Evolutionary conservation across 2,329 filamentous ascomycete species (phyloP).

Genomic region (Blastomyces percursus): DNA sequence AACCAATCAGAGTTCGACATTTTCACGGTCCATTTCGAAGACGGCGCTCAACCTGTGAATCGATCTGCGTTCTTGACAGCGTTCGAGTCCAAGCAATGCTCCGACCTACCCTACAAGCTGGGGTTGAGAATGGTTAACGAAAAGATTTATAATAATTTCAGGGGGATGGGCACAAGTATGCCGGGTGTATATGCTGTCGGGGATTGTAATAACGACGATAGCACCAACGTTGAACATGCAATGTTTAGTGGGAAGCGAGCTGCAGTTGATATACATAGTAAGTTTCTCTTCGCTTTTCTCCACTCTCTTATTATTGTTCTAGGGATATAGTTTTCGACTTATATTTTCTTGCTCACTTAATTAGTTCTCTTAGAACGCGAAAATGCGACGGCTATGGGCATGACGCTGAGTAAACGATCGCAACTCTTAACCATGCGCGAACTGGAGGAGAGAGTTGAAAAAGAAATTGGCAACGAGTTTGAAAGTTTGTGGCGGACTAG

Average conservation of each 20-base stretch:
- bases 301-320: background rate
- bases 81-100: conserved; percentile 40
- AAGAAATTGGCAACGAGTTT: conserved; percentile 24
- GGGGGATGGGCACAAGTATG: conserved; percentile 43
- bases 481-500: conserved; percentile 18
- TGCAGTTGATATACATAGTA: conserved; percentile 48
- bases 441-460: conserved; percentile 21
- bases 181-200: conserved; percentile 48
- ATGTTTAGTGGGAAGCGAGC: conserved; percentile 49
- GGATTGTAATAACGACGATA: conserved; percentile 49
- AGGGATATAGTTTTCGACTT: background rate
- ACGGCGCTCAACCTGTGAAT: conserved; percentile 29
- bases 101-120: conserved; percentile 37
- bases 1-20: conserved; percentile 41
- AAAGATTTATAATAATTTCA: conserved; percentile 36
- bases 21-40: conserved; percentile 46
- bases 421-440: conserved; percentile 15
- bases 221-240: conserved; percentile 51
- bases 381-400: conserved; percentile 21
- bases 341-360: background rate
- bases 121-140: conserved; percentile 38
- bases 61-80: conserved; percentile 45
- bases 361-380: conserved; percentile 23
- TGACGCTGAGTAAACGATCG: conserved; percentile 20
- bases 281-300: conserved; percentile 19